These are phyloP conservation scores for Claviceps quebecensis DNA, from an alignment of 2,329 filamentous ascomycete genomes.

Conservation along the genomic window DNA sequence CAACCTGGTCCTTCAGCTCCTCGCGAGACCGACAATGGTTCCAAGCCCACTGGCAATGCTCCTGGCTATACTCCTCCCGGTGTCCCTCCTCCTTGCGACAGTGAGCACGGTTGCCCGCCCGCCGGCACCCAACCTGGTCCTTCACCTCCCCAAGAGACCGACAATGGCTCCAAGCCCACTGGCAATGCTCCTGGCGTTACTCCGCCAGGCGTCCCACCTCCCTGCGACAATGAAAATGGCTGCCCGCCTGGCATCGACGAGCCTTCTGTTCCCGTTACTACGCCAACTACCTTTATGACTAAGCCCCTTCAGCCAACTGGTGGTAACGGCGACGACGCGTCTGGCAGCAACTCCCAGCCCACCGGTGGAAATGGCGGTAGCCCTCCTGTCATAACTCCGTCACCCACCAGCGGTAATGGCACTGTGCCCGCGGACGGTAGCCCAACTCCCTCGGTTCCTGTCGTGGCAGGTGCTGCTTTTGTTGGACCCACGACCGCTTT, in stretches of 20 bases:
- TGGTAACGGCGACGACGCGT: neutral
- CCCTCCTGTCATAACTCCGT: neutral
- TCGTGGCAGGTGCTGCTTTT: slow-evolving; percentile 1
- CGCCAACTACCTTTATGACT: slow-evolving; percentile 1
- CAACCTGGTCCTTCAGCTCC: neutral
- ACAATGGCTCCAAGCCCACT: neutral
- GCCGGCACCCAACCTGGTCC: neutral
- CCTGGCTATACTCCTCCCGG: neutral
- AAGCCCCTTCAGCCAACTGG: neutral
- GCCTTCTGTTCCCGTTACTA: neutral
- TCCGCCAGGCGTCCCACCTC: too few relatives aligned
- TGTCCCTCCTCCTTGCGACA: neutral
- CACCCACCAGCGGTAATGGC: neutral
- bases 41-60: neutral
- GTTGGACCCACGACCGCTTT: slow-evolving; percentile 1
- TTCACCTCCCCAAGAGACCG: too few relatives aligned
- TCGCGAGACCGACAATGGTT: neutral
- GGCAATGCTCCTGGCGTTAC: neutral
- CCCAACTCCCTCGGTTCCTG: neutral
- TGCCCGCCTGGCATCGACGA: neutral
- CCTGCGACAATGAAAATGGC: too few relatives aligned
- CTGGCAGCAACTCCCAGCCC: neutral
- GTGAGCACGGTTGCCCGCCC: neutral
- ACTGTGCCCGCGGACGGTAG: neutral
- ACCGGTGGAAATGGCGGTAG: neutral